Evolutionary conservation across 495 filamentous ascomycete species (phyloP).

Genomic region (Tuber aestivum): DNA sequence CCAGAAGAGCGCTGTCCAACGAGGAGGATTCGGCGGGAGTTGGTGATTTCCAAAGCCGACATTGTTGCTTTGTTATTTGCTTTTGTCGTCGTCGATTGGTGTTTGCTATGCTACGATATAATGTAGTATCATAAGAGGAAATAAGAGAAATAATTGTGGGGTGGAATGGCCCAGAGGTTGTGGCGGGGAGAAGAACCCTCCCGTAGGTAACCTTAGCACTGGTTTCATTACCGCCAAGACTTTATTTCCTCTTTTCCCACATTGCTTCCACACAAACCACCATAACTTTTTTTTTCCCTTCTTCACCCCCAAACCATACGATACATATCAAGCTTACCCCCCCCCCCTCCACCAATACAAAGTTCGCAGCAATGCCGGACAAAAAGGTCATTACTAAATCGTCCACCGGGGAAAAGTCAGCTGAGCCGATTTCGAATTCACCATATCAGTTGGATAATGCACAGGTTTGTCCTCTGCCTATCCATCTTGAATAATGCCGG

Average conservation of each 20-base stretch:
- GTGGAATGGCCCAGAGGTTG: not conserved
- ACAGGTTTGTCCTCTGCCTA: slow-evolving; percentile 48
- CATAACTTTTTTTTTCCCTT: not conserved
- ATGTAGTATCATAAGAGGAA: not conserved
- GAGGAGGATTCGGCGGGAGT: slow-evolving; percentile 43
- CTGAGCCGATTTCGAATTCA: slow-evolving; percentile 42
- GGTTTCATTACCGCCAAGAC: not conserved
- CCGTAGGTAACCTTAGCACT: not conserved
- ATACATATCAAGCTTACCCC: not conserved
- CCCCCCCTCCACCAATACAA: not conserved
- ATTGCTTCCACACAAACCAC: not conserved
- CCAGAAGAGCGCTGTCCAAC: slow-evolving; percentile 42
- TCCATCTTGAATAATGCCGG: slow-evolving; percentile 12
- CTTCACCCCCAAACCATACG: not conserved
- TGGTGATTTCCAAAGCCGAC: slow-evolving; percentile 22
- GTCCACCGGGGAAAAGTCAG: slow-evolving; percentile 5
- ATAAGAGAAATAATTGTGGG: not conserved
- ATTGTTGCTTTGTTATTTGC: not conserved
- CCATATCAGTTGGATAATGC: slow-evolving; percentile 62
- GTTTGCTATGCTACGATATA: not conserved
- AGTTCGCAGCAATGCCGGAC: slow-evolving; percentile 11
- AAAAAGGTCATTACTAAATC: slow-evolving; percentile 13
- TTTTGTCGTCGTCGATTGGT: not conserved
- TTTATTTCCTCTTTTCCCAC: not conserved
- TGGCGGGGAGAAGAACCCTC: not conserved